Evolutionary conservation across 768 basidiomycete genomes (phyloP).

Genomic region (Suillus ampliporus): DNA sequence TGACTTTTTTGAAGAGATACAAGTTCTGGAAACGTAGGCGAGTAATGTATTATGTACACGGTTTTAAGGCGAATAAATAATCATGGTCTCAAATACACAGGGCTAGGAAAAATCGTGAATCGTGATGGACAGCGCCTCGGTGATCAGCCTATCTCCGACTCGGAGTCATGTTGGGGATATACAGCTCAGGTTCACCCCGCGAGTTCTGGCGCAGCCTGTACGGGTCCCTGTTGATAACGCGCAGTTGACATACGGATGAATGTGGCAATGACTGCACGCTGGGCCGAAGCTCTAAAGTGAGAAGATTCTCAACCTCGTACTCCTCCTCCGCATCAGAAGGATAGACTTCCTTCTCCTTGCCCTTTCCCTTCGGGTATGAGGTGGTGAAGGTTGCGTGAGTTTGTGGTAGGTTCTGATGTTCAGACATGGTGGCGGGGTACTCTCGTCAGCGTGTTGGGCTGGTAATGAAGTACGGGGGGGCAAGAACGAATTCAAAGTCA

Average conservation of each 20-base stretch:
- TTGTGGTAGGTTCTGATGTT: not conserved
- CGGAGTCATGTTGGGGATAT: not conserved
- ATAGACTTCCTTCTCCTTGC: slow-evolving; percentile 11
- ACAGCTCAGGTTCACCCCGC: not conserved
- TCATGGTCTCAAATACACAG: not conserved
- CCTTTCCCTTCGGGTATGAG: slow-evolving; percentile 10
- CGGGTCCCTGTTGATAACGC: not conserved
- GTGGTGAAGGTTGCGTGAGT: not conserved
- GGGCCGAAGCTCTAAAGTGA: not conserved
- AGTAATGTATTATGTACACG: not conserved
- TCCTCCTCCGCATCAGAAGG: not conserved
- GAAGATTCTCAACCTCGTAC: slow-evolving; percentile 2
- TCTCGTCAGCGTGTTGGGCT: not conserved
- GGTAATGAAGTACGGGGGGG: not conserved
- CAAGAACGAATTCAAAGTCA: not conserved
- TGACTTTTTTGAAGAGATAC: not conserved
- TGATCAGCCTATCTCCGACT: too few species aligned
- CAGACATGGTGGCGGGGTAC: not conserved
- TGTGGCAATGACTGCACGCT: not conserved
- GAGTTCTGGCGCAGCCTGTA: slow-evolving; percentile 2
- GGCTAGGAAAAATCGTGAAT: not conserved
- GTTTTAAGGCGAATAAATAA: not conserved
- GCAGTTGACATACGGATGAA: not conserved
- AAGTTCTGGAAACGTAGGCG: not conserved
- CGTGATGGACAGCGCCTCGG: too few species aligned